phyloP scores from a whole-genome alignment of 140 eudicot species.

The Stevia rebaudiana region DNA sequence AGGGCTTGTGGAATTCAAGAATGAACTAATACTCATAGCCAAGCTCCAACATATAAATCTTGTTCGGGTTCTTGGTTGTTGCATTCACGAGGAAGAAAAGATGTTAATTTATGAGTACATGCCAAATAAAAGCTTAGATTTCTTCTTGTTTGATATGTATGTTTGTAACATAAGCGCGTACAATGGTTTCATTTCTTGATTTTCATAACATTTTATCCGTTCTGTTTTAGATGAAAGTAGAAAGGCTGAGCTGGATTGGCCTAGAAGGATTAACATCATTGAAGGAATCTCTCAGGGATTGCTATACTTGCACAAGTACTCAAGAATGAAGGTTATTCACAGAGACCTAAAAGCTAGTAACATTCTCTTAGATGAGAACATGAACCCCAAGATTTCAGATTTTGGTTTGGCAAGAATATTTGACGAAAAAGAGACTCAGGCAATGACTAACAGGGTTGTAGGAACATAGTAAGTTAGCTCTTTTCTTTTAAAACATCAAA shows the following conservation, averaged over 20 bases:
- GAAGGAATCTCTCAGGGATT: constrained; percentile 17
- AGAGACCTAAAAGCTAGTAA: constrained; percentile 11
- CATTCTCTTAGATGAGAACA: constrained; percentile 34
- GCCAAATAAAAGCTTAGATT: constrained; percentile 45
- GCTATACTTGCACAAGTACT: constrained; percentile 14
- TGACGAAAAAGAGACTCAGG: constrained; percentile 34
- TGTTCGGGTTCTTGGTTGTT: constrained; percentile 43
- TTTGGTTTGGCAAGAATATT: constrained; percentile 65
- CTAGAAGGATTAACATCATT: constrained; percentile 30
- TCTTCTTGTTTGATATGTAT: constrained; percentile 35
- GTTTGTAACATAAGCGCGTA: not conserved
- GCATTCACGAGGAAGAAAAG: constrained; percentile 37
- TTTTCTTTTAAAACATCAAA: not conserved
- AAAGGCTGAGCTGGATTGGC: constrained; percentile 35
- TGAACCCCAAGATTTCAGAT: constrained; percentile 59
- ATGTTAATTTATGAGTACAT: constrained; percentile 43
- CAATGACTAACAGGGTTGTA: constrained; percentile 33
- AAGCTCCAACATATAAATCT: constrained; percentile 49
- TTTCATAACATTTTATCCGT: not conserved
- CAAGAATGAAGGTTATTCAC: constrained; percentile 12
- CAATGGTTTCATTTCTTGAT: not conserved
- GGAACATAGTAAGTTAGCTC: constrained; percentile 43
- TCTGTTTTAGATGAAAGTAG: constrained; percentile 20
- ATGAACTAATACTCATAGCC: constrained; percentile 40
- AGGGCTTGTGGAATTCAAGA: constrained; percentile 52